phyloP scores from a whole-genome alignment of 129 eudicot species.

The Flaveria robusta region DNA sequence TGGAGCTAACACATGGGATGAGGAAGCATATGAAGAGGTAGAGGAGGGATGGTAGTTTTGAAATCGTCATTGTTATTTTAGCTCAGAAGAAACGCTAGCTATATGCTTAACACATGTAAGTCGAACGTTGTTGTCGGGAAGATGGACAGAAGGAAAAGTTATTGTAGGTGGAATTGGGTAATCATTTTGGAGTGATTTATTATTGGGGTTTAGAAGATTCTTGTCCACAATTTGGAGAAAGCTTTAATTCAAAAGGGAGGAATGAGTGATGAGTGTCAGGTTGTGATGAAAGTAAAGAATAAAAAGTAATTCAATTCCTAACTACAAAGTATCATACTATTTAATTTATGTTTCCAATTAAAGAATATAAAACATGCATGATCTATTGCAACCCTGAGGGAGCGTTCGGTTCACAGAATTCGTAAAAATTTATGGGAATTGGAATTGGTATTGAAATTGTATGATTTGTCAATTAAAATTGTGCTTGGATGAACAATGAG shows the following conservation, averaged over 20 bases:
- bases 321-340: background rate
- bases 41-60: slow-evolving; percentile 9
- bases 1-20: slow-evolving; percentile 28
- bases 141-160: too few species aligned
- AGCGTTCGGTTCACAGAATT: too few species aligned
- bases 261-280: slow-evolving; percentile 31
- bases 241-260: slow-evolving; percentile 21
- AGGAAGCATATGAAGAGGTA: slow-evolving; percentile 34
- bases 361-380: background rate
- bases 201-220: background rate
- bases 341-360: background rate
- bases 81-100: too few species aligned
- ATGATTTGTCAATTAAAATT: too few species aligned
- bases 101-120: too few species aligned
- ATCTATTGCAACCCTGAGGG: too few species aligned
- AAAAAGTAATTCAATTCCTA: background rate
- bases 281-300: slow-evolving; percentile 32
- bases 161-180: background rate
- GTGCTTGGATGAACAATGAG: too few species aligned
- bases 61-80: slow-evolving; percentile 20
- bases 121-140: too few species aligned
- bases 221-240: background rate
- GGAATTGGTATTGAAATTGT: too few species aligned
- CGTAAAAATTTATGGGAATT: too few species aligned
- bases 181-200: slow-evolving; percentile 21